These are phyloP conservation scores for Marasmius oreades DNA, from an alignment of 1,284 basidiomycete species.

Conservation along the genomic window DNA sequence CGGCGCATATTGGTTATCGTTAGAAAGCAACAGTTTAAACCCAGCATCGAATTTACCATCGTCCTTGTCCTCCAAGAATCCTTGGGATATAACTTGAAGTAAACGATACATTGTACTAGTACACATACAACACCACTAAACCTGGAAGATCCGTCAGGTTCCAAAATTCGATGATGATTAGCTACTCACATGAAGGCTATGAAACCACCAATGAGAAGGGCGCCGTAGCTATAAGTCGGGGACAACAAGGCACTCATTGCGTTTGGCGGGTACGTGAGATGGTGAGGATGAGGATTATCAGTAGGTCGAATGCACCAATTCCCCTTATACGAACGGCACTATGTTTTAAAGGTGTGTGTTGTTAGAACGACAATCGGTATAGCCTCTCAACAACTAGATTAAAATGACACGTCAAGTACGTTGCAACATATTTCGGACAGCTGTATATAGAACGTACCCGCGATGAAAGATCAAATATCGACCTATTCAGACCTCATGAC, in stretches of 20 bases:
- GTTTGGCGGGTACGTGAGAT: background rate
- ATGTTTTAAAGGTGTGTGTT: too few species aligned
- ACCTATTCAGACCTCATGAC: too few species aligned
- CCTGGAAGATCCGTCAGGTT: slow-evolving; percentile 20
- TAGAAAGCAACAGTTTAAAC: background rate
- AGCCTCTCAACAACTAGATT: too few species aligned
- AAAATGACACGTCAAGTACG: too few species aligned
- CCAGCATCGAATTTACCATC: slow-evolving; percentile 32
- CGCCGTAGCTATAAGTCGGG: background rate
- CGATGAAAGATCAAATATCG: too few species aligned
- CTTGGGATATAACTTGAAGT: slow-evolving; percentile 38
- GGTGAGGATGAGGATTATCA: too few species aligned
- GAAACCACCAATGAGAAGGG: background rate
- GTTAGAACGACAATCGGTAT: too few species aligned
- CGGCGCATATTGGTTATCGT: background rate
- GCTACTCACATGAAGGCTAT: background rate
- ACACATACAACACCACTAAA: slow-evolving; percentile 41
- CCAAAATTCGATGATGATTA: background rate
- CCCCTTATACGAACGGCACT: too few species aligned
- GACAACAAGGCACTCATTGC: background rate
- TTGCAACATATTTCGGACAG: too few species aligned
- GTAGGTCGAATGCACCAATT: too few species aligned
- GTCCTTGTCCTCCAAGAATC: slow-evolving; percentile 31
- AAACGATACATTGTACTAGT: slow-evolving; percentile 41
- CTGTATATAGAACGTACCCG: too few species aligned